Evolutionary conservation across 352 stramenopile genomes (phyloP).

Genomic region (Phytophthora lateralis): DNA sequence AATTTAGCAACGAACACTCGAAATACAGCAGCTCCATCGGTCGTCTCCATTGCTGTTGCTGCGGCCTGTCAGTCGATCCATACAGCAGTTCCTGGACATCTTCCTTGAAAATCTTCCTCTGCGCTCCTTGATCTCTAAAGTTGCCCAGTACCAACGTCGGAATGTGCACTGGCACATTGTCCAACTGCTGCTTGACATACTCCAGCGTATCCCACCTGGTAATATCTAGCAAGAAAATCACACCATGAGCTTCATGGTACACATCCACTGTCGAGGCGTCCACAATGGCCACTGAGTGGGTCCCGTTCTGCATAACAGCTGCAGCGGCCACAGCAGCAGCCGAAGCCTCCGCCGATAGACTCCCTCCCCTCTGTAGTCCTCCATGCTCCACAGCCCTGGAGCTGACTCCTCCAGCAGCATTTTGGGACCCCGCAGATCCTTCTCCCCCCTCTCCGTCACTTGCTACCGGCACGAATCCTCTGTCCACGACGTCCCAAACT

Average conservation of each 20-base stretch:
- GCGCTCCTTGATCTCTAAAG: slow-evolving; percentile 67
- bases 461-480: slow-evolving; percentile 49
- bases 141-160: slow-evolving; percentile 84
- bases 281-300: slow-evolving; percentile 69
- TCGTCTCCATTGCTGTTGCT: slow-evolving; percentile 46
- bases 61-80: slow-evolving; percentile 36
- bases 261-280: slow-evolving; percentile 90
- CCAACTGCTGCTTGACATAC: slow-evolving; percentile 78
- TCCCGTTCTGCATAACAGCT: slow-evolving; percentile 34
- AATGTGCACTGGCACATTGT: slow-evolving; percentile 76
- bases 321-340: slow-evolving; percentile 25
- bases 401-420: not conserved
- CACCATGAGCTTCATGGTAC: slow-evolving; percentile 88
- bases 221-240: slow-evolving; percentile 90
- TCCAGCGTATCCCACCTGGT: slow-evolving; percentile 81
- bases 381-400: slow-evolving; percentile 15
- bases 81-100: slow-evolving; percentile 84
- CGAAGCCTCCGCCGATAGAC: slow-evolving; percentile 28
- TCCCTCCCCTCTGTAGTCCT: slow-evolving; percentile 21
- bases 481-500: slow-evolving; percentile 92
- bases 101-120: slow-evolving; percentile 87
- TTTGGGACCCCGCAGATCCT: not conserved
- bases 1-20: slow-evolving; percentile 84
- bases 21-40: slow-evolving; percentile 82
- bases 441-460: slow-evolving; percentile 2